These are phyloP conservation scores for Apiotrichum montevideense DNA, from an alignment of 1,284 basidiomycete species.

Conservation along the genomic window DNA sequence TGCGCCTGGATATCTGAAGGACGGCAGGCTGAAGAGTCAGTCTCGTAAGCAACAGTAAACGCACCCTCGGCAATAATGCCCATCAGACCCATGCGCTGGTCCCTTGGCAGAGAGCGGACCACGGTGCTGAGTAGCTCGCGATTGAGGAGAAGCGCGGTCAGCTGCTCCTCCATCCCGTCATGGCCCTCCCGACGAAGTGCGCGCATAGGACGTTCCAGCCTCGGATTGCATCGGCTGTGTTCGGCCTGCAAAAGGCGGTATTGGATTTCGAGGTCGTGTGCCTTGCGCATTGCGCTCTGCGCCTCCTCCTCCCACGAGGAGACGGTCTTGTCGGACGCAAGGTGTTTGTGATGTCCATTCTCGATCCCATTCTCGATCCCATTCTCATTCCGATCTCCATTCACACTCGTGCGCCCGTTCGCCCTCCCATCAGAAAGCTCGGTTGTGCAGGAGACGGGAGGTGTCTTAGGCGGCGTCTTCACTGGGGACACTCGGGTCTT, in stretches of 20 bases:
- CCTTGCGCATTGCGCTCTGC: neutral
- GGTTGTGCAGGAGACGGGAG: too few species aligned
- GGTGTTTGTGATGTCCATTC: neutral
- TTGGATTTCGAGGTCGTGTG: slow-evolving; percentile 12
- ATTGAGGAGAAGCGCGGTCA: slow-evolving; percentile 5
- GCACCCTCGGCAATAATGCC: slow-evolving; percentile 27
- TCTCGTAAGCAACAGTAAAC: neutral
- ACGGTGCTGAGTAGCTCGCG: slow-evolving; percentile 9
- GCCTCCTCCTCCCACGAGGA: neutral
- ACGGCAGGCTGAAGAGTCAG: slow-evolving; percentile 26
- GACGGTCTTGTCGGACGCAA: neutral
- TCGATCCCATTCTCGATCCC: neutral
- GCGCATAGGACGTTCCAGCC: neutral
- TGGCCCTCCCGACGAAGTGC: neutral
- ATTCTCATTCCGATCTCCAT: too few species aligned
- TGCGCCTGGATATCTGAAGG: slow-evolving; percentile 51
- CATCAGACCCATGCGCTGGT: slow-evolving; percentile 26
- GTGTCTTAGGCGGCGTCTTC: too few species aligned
- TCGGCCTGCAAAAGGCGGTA: slow-evolving; percentile 21
- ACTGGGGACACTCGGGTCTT: too few species aligned
- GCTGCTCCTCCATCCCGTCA: slow-evolving; percentile 1
- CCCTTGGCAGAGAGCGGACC: slow-evolving; percentile 19
- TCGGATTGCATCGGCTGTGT: slow-evolving; percentile 21
- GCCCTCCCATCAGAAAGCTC: too few species aligned
- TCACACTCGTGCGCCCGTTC: too few species aligned